Evolutionary conservation across 148 eudicot species (phyloP), one percentile per base, ranked within the genome.

Genomic region (Silene latifolia): DNA sequence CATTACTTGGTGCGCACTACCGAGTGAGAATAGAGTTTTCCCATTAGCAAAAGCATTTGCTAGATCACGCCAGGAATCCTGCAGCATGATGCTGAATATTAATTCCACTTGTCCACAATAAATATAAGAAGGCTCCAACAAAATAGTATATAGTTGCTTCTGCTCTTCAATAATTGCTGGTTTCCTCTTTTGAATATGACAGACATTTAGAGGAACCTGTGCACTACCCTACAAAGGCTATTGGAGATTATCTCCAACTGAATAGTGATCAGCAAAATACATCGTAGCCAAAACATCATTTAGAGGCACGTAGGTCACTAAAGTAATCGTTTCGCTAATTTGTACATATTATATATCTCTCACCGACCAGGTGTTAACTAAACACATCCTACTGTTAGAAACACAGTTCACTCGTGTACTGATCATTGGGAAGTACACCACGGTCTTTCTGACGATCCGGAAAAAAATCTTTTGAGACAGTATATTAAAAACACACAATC

Each of bases 21-120:
- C 83, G 71, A 95, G 83, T 61, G 84, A 83, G 80, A 95, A 85
- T 65, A 92, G 72, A 72, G 53, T 82, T 76, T 87, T 84, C 14
- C 91, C 92, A 75, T 78, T 87, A 20, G 86, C 86, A 82, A 95
- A 95, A 76, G 86, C 78, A 80, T 82, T 88, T 69, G 94, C 96
- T 71, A 95, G 78, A 76, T 82, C 84, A 80, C 78, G 83, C 99
- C 99, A 95, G 10, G 99, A 86, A 46, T 88, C 99, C 99, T 95
- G 88, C 86, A 87, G 80, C 67, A 78, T 27, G 42, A 71, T 72
- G 53, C 25, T 61, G 51, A 75, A 74, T 72, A 39, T 24, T 21
- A 64, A 75, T 63, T 65, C 27, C 62, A 65, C 13, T 25, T 78
- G 25, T 24, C 23, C 51, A 23, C 5, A 27, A 32, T 63, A 65